phyloP scores from a whole-genome alignment of 352 stramenopile genomes.

The Saprolegnia diclina region DNA sequence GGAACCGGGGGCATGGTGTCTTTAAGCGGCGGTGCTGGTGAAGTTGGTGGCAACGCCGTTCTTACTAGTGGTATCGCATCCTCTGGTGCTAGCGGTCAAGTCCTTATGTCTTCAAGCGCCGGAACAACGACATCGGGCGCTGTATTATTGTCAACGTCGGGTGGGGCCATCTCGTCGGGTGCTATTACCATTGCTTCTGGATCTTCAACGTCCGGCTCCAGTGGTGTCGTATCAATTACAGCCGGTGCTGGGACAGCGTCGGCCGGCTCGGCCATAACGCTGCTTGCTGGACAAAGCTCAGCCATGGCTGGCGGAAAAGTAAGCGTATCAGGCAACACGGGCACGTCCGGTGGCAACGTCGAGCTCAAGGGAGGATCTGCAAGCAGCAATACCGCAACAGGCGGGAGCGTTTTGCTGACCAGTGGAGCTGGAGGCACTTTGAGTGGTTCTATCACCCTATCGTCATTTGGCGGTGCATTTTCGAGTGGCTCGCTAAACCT shows the following conservation, averaged over 20 bases:
- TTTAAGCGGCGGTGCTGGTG: constrained; percentile 11
- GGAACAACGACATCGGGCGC: constrained; percentile 7
- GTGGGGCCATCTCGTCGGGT: constrained; percentile 16
- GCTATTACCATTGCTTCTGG: constrained; percentile 15
- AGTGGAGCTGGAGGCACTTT: constrained; percentile 6
- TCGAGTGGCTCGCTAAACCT: constrained; percentile 14
- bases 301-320: constrained; percentile 22
- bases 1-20: constrained; percentile 9
- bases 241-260: constrained; percentile 2
- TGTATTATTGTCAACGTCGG: constrained; percentile 8
- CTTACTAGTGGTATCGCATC: constrained; percentile 9
- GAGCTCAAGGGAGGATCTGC: constrained; percentile 20
- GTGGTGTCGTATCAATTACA: constrained; percentile 6
- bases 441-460: constrained; percentile 13
- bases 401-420: constrained; percentile 7
- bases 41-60: constrained; percentile 12
- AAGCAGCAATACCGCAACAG: neutral
- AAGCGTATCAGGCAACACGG: constrained; percentile 2
- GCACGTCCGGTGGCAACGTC: constrained; percentile 19
- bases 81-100: constrained; percentile 13
- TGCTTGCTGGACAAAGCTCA: constrained; percentile 17
- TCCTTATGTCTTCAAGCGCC: neutral
- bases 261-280: neutral
- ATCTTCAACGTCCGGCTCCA: constrained; percentile 12
- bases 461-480: constrained; percentile 14